Conservation (phyloP, 1,284 basidiomycete genomes). For the Cutaneotrichosporon sp. region DNA sequence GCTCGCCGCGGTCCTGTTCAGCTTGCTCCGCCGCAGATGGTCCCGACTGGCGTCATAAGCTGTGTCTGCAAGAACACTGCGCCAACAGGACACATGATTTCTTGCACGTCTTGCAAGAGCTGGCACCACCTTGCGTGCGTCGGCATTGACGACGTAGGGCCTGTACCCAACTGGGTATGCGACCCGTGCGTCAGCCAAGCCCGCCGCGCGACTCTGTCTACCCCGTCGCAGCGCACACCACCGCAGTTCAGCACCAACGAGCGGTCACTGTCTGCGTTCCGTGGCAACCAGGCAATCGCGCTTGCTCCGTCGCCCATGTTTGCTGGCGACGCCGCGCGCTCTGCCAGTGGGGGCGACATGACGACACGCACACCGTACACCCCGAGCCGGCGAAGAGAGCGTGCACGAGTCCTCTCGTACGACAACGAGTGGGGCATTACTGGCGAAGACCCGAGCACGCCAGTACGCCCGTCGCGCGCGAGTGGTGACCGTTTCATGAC, state of each 20-base stretch:
- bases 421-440: constrained; percentile 36
- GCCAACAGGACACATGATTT: constrained; percentile 27
- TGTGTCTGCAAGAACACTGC: constrained; percentile 32
- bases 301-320: constrained; percentile 45
- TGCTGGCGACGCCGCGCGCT: constrained; percentile 17
- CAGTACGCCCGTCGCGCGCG: constrained; percentile 24
- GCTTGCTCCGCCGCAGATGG: constrained; percentile 1
- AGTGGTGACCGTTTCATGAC: constrained; percentile 29
- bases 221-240: constrained; percentile 21
- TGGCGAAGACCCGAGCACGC: constrained; percentile 37
- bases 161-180: constrained; percentile 36
- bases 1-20: neutral
- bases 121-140: constrained; percentile 42
- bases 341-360: constrained; percentile 23
- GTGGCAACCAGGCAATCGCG: constrained; percentile 37
- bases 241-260: constrained; percentile 21
- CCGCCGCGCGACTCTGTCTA: constrained; percentile 21
- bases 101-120: constrained; percentile 35
- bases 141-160: constrained; percentile 29
- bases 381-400: constrained; percentile 21
- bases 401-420: constrained; percentile 39
- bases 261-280: constrained; percentile 31
- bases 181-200: constrained; percentile 27
- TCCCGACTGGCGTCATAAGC: constrained; percentile 27
- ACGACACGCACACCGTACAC: constrained; percentile 21